A percentile compares a stretch with the other conserved stretches of the same genome.
phyloP scores from a whole-genome alignment of 108 stramenopile species.

The Cyclotella atomus region DNA sequence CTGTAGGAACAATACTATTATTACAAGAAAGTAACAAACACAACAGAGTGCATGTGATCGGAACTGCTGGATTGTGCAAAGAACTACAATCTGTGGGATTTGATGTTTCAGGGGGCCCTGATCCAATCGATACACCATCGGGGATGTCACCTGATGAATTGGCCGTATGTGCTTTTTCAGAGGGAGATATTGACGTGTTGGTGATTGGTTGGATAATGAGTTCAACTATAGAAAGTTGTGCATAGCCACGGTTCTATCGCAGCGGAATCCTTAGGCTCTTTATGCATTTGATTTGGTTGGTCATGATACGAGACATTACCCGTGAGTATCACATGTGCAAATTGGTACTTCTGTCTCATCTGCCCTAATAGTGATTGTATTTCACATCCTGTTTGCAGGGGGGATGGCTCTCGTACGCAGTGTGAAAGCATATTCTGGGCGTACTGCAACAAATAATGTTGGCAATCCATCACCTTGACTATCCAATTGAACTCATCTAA shows the following conservation, averaged over 20 bases:
- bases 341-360: neutral
- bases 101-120: constrained; percentile 50
- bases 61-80: constrained; percentile 68
- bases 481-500: constrained; percentile 38
- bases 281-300: constrained; percentile 82
- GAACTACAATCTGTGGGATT: constrained; percentile 69
- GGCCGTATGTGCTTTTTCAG: constrained; percentile 60
- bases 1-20: too few species aligned
- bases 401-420: constrained; percentile 76
- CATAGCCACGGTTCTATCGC: constrained; percentile 74
- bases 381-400: constrained; percentile 25
- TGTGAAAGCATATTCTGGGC: constrained; percentile 65
- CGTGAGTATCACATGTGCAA: constrained; percentile 25
- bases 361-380: neutral
- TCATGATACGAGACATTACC: constrained; percentile 67
- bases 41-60: constrained; percentile 77
- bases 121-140: constrained; percentile 33
- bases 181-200: constrained; percentile 69
- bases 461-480: constrained; percentile 83
- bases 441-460: constrained; percentile 71
- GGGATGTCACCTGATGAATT: constrained; percentile 76
- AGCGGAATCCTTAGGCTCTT: constrained; percentile 70
- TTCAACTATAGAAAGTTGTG: constrained; percentile 83
- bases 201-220: constrained; percentile 79
- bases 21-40: constrained; percentile 23